A percentile compares a stretch with the other conserved stretches of the same genome.
phyloP scores from a whole-genome alignment of 148 eudicot genomes.

The Rhododendron kiyosumense region DNA sequence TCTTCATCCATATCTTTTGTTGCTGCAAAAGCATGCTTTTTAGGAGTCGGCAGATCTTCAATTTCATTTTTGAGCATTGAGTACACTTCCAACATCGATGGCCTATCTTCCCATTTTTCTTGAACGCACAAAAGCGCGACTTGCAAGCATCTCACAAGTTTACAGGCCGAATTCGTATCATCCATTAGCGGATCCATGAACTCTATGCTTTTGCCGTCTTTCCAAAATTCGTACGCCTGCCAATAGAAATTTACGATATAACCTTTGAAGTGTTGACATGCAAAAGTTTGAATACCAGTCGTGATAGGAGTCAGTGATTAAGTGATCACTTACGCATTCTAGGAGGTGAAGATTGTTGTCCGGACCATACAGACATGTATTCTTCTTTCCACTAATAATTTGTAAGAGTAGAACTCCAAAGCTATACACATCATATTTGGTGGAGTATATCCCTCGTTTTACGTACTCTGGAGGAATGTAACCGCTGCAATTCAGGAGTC shows the following conservation, averaged over 20 bases:
- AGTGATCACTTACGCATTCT: slow-evolving; percentile 35
- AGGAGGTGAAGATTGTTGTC: slow-evolving; percentile 23
- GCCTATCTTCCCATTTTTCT: slow-evolving; percentile 38
- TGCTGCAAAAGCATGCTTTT: slow-evolving; percentile 32
- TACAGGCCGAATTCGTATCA: slow-evolving; percentile 17
- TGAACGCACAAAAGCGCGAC: slow-evolving; percentile 36
- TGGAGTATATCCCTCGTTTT: slow-evolving; percentile 33
- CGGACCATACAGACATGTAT: slow-evolving; percentile 15
- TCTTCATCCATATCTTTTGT: slow-evolving; percentile 2
- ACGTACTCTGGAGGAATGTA: slow-evolving; percentile 40
- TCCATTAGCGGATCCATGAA: slow-evolving; percentile 32
- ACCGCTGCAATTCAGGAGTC: slow-evolving; percentile 23
- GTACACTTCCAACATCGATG: slow-evolving; percentile 41
- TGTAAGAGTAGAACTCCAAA: slow-evolving; percentile 42
- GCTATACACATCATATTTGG: slow-evolving; percentile 35
- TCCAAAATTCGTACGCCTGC: slow-evolving; percentile 44
- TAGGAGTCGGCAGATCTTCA: slow-evolving; percentile 21
- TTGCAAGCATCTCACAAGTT: slow-evolving; percentile 30
- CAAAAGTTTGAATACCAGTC: neutral
- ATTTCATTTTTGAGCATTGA: slow-evolving; percentile 38
- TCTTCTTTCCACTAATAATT: slow-evolving; percentile 37
- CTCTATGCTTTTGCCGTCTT: slow-evolving; percentile 21
- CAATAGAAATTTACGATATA: neutral
- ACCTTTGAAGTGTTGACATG: neutral
- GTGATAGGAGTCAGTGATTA: too few species aligned